Conservation (phyloP, 1,284 basidiomycete species). For the Ustilago bromivora region DNA sequence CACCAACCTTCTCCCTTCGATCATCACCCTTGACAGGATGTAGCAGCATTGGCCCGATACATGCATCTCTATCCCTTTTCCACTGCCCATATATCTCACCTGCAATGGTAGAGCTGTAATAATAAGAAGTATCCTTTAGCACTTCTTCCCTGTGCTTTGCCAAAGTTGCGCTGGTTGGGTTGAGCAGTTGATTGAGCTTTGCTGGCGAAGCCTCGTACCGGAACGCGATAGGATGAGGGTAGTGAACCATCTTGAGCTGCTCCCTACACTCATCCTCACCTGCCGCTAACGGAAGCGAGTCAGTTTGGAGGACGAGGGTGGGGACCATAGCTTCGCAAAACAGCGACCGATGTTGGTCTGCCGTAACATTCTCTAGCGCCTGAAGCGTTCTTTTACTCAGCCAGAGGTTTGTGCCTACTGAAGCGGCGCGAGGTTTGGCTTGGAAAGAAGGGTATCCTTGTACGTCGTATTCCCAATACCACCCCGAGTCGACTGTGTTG, state of each 20-base stretch:
- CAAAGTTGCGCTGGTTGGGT: conserved; percentile 10
- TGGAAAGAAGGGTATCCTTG: conserved; percentile 16
- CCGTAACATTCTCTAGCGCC: conserved; percentile 19
- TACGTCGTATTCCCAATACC: conserved; percentile 44
- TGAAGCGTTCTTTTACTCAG: conserved; percentile 21
- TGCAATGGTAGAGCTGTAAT: conserved; percentile 21
- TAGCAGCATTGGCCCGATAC: conserved; percentile 18
- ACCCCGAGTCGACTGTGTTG: conserved; percentile 20
- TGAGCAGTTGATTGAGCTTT: conserved; percentile 18
- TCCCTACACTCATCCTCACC: neutral
- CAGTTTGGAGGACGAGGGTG: conserved; percentile 9
- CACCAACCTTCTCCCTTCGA: neutral
- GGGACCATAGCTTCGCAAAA: conserved; percentile 36
- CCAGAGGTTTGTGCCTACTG: conserved; percentile 31
- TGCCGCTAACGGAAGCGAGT: neutral
- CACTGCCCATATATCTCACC: conserved; percentile 12
- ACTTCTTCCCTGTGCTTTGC: conserved; percentile 21
- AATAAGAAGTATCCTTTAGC: conserved; percentile 26
- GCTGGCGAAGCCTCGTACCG: conserved; percentile 17
- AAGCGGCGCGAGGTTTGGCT: conserved; percentile 16
- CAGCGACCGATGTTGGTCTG: conserved; percentile 16
- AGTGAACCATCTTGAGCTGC: conserved; percentile 28
- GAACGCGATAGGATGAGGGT: conserved; percentile 30
- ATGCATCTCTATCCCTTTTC: conserved; percentile 10
- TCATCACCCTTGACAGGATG: conserved; percentile 21